A percentile compares a stretch with the other conserved stretches of the same genome.
Conservation (phyloP, 2,329 filamentous ascomycete species). For the Stemphylium beticola region DNA sequence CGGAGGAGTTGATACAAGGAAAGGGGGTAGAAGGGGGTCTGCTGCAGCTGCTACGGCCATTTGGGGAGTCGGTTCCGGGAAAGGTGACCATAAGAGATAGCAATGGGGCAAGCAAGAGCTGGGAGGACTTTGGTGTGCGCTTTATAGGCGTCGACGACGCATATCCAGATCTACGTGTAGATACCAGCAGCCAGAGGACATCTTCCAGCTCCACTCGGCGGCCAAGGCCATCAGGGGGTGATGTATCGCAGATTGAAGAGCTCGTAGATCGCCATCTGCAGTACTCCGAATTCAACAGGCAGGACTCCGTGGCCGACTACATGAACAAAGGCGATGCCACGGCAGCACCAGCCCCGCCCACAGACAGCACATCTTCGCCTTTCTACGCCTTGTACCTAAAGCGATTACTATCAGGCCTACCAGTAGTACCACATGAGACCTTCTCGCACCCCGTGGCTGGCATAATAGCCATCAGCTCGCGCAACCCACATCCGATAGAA, state of each 20-base stretch:
- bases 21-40: slow-evolving; percentile 87
- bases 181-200: slow-evolving; percentile 29
- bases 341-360: slow-evolving; percentile 8
- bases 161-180: slow-evolving; percentile 48
- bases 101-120: slow-evolving; percentile 78
- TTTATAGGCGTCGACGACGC: slow-evolving; percentile 75
- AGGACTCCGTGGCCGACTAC: slow-evolving; percentile 49
- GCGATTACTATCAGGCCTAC: slow-evolving; percentile 78
- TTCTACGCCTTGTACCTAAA: slow-evolving; percentile 88
- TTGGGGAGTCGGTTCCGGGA: slow-evolving; percentile 85
- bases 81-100: slow-evolving; percentile 92
- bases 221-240: slow-evolving; percentile 54
- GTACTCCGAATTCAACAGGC: slow-evolving; percentile 68
- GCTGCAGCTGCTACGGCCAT: slow-evolving; percentile 85
- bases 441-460: slow-evolving; percentile 94
- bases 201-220: slow-evolving; percentile 37
- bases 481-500: slow-evolving; percentile 82
- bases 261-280: slow-evolving; percentile 80
- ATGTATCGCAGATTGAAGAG: slow-evolving; percentile 75
- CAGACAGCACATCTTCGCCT: slow-evolving; percentile 63
- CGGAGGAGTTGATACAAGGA: slow-evolving; percentile 75
- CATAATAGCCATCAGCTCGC: slow-evolving; percentile 92
- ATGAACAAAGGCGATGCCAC: slow-evolving; percentile 43
- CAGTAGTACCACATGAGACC: slow-evolving; percentile 84
- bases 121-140: slow-evolving; percentile 88